These are phyloP conservation scores for Onygenales sp. DNA, from an alignment of 2,329 filamentous ascomycete genomes.

Conservation along the genomic window DNA sequence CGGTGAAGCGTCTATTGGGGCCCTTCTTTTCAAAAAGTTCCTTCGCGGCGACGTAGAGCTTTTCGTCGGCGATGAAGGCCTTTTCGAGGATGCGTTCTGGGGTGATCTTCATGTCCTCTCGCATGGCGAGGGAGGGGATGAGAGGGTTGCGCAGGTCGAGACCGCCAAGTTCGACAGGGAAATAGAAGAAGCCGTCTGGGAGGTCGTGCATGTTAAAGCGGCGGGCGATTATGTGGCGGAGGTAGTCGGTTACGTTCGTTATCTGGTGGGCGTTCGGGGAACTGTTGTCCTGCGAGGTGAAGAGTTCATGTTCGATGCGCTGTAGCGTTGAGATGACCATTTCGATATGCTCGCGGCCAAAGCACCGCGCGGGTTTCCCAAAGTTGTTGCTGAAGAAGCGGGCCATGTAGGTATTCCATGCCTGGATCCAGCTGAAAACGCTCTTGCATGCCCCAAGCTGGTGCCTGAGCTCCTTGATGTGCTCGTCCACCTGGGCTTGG, in stretches of 20 bases:
- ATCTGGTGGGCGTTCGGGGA: constrained; percentile 12
- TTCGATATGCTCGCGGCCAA: constrained; percentile 47
- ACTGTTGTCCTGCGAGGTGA: constrained; percentile 23
- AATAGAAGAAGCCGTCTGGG: constrained; percentile 45
- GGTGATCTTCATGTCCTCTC: constrained; percentile 29
- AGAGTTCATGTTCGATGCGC: constrained; percentile 44
- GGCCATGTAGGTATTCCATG: constrained; percentile 50
- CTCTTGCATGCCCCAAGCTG: constrained; percentile 49
- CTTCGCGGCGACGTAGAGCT: constrained; percentile 41
- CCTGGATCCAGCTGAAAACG: constrained; percentile 50
- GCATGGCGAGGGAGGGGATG: constrained; percentile 39
- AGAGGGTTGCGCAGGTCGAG: constrained; percentile 43
- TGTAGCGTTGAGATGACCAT: constrained; percentile 44
- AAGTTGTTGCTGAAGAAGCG: constrained; percentile 52
- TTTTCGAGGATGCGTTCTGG: constrained; percentile 24
- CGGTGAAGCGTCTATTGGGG: constrained; percentile 5
- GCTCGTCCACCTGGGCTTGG: constrained; percentile 47
- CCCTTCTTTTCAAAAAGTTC: constrained; percentile 22
- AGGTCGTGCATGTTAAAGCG: constrained; percentile 43
- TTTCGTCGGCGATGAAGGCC: constrained; percentile 38
- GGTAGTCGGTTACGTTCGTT: constrained; percentile 44
- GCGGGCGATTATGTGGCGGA: constrained; percentile 43
- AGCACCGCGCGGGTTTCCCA: constrained; percentile 45
- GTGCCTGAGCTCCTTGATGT: constrained; percentile 49
- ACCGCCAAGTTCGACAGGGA: constrained; percentile 43